These are phyloP conservation scores for Excoecaria agallocha DNA, from an alignment of 345 rosid species.

Conservation along the genomic window DNA sequence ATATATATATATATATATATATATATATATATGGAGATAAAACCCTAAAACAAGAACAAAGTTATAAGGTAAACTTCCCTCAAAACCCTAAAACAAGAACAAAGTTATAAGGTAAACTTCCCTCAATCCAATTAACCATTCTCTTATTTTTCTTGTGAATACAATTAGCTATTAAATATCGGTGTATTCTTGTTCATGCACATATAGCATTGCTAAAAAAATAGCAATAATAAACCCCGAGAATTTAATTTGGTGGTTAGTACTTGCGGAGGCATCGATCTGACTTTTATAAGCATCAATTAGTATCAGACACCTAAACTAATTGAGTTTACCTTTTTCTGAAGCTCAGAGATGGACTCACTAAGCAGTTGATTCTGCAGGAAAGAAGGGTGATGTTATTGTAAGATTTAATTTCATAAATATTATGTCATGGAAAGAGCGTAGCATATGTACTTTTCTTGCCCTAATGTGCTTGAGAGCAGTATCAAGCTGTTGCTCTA, in stretches of 20 bases:
- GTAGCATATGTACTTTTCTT: conserved; percentile 48
- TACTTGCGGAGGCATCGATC: not conserved
- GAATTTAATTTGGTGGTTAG: too few species aligned
- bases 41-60: not conserved
- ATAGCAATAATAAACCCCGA: too few species aligned
- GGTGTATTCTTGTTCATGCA: too few species aligned
- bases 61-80: too few species aligned
- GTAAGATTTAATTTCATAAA: too few species aligned
- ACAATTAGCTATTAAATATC: too few species aligned
- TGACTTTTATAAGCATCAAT: too few species aligned
- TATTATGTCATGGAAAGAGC: not conserved
- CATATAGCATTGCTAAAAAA: too few species aligned
- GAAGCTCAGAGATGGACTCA: conserved; percentile 78
- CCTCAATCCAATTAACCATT: not conserved
- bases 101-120: not conserved
- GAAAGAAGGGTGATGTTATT: too few species aligned
- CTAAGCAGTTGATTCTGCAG: conserved; percentile 81
- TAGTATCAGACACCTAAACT: too few species aligned
- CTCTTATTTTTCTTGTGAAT: too few species aligned
- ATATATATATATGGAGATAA: not conserved
- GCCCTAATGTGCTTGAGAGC: conserved; percentile 77
- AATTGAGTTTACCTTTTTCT: conserved; percentile 50
- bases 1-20: not conserved
- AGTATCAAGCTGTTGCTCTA: conserved; percentile 91
- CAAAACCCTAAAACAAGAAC: too few species aligned